phyloP scores from a whole-genome alignment of 345 rosid genomes.

The Camelina sativa region DNA sequence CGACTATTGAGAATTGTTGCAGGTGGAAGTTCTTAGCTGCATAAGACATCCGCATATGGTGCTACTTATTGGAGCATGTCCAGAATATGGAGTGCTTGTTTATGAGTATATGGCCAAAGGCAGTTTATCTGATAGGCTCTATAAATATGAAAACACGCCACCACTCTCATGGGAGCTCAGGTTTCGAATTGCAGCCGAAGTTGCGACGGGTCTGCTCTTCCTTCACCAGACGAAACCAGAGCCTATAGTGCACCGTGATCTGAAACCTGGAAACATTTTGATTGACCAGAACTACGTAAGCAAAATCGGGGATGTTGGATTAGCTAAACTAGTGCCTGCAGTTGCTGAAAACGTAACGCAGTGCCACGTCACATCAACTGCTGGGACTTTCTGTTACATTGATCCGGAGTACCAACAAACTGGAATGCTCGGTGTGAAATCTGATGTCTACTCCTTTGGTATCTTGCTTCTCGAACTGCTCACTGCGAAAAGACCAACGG shows the following conservation, averaged over 20 bases:
- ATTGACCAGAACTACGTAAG: conserved; percentile 81
- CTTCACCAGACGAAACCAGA: conserved; percentile 96
- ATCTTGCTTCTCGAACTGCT: conserved; percentile 79
- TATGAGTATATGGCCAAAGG: conserved; percentile 94
- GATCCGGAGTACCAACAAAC: conserved; percentile 99
- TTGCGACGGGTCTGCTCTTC: conserved; percentile 82
- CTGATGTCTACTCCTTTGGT: conserved; percentile 89
- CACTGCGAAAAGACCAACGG: conserved; percentile 80
- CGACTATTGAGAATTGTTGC: conserved; percentile 13
- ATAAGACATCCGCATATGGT: conserved; percentile 98
- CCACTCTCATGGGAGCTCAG: conserved; percentile 82
- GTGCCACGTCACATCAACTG: conserved; percentile 70
- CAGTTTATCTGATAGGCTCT: conserved; percentile 82
- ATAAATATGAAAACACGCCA: conserved; percentile 56
- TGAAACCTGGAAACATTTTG: conserved; percentile 89
- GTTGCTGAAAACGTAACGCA: conserved; percentile 80
- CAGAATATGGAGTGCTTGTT: conserved; percentile 84
- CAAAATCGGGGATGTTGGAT: conserved; percentile 88
- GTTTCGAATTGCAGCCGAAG: conserved; percentile 85
- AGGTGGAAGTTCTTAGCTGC: conserved; percentile 90
- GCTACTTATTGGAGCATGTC: conserved; percentile 93
- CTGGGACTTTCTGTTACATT: conserved; percentile 92
- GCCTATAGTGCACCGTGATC: conserved; percentile 96
- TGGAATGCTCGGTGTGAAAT: conserved; percentile 89
- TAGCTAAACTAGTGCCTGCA: conserved; percentile 85